Conservation (phyloP, 768 basidiomycete species). For the Ramaria sp. region DNA sequence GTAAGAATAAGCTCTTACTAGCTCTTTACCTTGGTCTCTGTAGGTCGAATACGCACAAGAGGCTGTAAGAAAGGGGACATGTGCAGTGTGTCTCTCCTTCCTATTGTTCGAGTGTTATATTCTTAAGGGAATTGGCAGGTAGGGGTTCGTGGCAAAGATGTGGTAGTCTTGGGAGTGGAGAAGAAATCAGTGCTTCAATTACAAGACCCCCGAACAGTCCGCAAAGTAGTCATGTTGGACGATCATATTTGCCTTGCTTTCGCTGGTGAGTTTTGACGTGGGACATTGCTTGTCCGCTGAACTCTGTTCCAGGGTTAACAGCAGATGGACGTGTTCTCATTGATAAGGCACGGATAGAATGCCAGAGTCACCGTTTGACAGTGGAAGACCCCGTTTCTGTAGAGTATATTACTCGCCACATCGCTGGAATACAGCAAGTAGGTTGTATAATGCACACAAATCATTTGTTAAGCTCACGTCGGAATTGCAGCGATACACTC, state of each 20-base stretch:
- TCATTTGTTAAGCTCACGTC: background rate
- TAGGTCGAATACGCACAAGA: conserved; percentile 99
- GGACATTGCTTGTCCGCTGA: conserved; percentile 3
- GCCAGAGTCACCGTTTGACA: conserved; percentile 92
- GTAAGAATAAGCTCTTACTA: conserved; percentile 9
- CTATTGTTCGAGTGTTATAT: background rate
- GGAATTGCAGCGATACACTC: conserved; percentile 72
- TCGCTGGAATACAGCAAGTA: conserved; percentile 98
- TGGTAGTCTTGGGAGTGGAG: conserved; percentile 95
- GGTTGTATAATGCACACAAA: conserved; percentile 10
- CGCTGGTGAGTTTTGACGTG: conserved; percentile 55
- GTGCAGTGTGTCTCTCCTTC: conserved; percentile 53
- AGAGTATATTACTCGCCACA: conserved; percentile 96
- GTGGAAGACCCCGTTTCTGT: conserved; percentile 98
- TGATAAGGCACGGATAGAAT: conserved; percentile 96
- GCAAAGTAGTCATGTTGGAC: conserved; percentile 97
- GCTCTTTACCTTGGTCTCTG: conserved; percentile 13
- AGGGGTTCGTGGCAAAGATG: conserved; percentile 88
- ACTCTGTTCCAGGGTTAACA: conserved; percentile 59
- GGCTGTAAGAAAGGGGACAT: conserved; percentile 94
- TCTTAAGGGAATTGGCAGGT: conserved; percentile 41
- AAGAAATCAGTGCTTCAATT: conserved; percentile 97
- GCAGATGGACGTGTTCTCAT: conserved; percentile 97
- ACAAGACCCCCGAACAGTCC: conserved; percentile 94
- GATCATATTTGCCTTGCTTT: conserved; percentile 97